Percentiles rank a stretch among this genome's conserved stretches.
These are phyloP conservation scores for Cladosporium halotolerans DNA, from an alignment of 2,329 filamentous ascomycete genomes.

Conservation along the genomic window DNA sequence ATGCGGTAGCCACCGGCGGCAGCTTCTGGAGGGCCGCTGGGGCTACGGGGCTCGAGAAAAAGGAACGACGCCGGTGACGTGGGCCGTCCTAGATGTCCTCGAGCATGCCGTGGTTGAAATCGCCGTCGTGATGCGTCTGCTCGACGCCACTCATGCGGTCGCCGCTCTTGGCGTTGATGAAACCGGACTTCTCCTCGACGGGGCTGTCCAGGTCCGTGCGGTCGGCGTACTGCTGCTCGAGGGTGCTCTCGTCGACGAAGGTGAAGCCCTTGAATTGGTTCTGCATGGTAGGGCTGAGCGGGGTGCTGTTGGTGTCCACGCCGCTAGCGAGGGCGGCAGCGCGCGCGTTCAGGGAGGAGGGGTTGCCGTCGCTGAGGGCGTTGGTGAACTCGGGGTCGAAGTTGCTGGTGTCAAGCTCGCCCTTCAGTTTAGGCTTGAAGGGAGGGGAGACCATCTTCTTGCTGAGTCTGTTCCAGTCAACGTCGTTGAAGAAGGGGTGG, in stretches of 20 bases:
- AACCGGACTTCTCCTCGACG: constrained; percentile 6
- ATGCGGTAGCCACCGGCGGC: neutral
- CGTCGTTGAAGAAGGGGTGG: constrained; percentile 89
- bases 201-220: constrained; percentile 28
- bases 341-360: constrained; percentile 80
- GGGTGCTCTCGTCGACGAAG: constrained; percentile 93
- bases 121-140: constrained; percentile 35
- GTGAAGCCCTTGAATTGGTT: constrained; percentile 98
- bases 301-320: constrained; percentile 76
- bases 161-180: constrained; percentile 28
- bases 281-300: constrained; percentile 89
- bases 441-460: constrained; percentile 92
- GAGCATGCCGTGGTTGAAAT: constrained; percentile 43
- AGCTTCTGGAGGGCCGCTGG: neutral
- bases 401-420: constrained; percentile 92
- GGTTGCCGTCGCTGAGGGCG: constrained; percentile 76
- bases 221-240: constrained; percentile 70
- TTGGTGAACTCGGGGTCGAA: constrained; percentile 99
- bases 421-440: constrained; percentile 96
- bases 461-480: constrained; percentile 82
- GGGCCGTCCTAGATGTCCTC: constrained; percentile 27
- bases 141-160: constrained; percentile 50
- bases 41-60: no score
- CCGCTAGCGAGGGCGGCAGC: constrained; percentile 80
- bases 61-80: no score